Conservation (phyloP, 2,329 filamentous ascomycete species). For the Byssothecium circinans region DNA sequence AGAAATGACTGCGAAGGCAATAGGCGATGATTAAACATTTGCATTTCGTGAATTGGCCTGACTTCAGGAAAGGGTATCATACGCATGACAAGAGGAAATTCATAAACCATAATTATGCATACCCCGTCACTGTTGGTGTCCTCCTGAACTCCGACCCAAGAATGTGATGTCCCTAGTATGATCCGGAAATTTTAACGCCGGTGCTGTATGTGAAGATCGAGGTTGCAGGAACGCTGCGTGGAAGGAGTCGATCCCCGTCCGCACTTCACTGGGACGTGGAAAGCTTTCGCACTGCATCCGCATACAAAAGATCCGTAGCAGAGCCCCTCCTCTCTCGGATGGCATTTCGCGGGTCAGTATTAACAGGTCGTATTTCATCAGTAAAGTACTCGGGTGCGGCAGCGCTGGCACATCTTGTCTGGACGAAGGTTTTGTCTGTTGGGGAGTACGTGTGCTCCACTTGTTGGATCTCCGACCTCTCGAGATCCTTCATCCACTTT, state of each 20-base stretch:
- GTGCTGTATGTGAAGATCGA: no score
- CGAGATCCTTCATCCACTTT: slow-evolving; percentile 23
- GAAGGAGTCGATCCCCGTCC: neutral
- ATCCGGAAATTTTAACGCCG: no score
- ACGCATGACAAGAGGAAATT: no score
- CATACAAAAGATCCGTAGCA: slow-evolving; percentile 22
- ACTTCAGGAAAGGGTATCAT: no score
- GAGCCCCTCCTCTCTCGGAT: slow-evolving; percentile 16
- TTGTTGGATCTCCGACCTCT: slow-evolving; percentile 15
- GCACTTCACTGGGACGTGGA: slow-evolving; percentile 1
- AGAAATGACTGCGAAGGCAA: no score
- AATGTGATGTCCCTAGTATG: no score
- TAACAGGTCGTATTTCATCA: slow-evolving; percentile 12
- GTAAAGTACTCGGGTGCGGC: slow-evolving; percentile 11
- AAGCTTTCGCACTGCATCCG: slow-evolving; percentile 16
- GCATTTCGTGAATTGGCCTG: no score
- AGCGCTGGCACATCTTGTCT: slow-evolving; percentile 8
- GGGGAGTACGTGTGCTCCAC: slow-evolving; percentile 18
- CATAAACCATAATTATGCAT: neutral
- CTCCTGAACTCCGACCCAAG: neutral
- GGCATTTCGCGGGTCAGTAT: slow-evolving; percentile 15
- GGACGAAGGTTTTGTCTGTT: slow-evolving; percentile 13
- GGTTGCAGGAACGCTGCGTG: no score
- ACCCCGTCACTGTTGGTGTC: neutral
- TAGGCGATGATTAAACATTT: no score